Evolutionary conservation across 345 rosid species (phyloP), one percentile per base, ranked within the genome.

Genomic region (Boechera retrofracta): DNA sequence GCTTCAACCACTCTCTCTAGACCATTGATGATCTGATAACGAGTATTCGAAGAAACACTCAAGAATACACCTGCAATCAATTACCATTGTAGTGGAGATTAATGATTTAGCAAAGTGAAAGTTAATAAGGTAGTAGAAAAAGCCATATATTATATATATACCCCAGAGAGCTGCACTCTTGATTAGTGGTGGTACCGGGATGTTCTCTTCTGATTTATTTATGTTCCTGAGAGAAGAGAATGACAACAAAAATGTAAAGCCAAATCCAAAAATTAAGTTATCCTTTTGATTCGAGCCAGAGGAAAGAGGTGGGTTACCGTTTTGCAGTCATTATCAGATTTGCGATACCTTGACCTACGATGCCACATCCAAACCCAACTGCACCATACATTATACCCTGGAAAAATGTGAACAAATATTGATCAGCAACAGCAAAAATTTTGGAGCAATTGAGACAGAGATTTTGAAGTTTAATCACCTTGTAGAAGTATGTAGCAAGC

Each of bases 101-200:
- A 53, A 45, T 24, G 66, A 42, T 7, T 69, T 13, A 5, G 67
- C 26, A 7, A 56, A 24, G 15, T 67, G 51, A 47, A 64, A 70
- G 31, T 35, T 35, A 24, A 3, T 2, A 24, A 36, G 29, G 74
- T 68, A 44, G 31, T 68, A 44, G 31, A 53, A 5, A 54, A 55
- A 56, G 62, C 21, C 18, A 42, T 53, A 21, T 38, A 2, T 36
- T 54, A 48, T 73, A 47, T 75, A 74, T 75, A 74, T 88, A 91
- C 99, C 98, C 96, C 97, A 95, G 7, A 93, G 94, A 73, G 87
- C 98, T 58, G 98, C 97, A 85, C 98, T 95, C 85, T 87, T 85
- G 58, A 92, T 28, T 16, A 92, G 90, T 36, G 98, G 98, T 74
- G 98, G 97, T 67, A 95, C 91, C 0, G 96, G 98, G 59, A 91